Evolutionary conservation across 2,329 filamentous ascomycete genomes (phyloP).

Genomic region (Alternaria tenuissima): DNA sequence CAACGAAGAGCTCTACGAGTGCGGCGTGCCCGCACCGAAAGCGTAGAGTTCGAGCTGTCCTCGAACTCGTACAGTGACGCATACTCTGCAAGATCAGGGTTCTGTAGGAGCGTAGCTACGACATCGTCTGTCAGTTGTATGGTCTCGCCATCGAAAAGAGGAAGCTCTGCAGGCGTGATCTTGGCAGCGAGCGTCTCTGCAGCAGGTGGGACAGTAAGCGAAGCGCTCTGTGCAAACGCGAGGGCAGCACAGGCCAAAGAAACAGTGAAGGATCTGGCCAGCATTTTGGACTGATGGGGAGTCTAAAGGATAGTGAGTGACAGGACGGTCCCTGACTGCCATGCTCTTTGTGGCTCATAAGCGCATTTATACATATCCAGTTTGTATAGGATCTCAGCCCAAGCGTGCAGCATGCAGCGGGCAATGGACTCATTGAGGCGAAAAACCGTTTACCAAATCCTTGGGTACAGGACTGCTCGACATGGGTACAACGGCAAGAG

Average conservation of each 20-base stretch:
- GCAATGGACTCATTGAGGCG: neutral
- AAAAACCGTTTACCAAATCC: neutral
- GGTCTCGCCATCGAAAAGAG: slow-evolving; percentile 31
- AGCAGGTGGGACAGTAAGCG: slow-evolving; percentile 34
- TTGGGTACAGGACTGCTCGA: neutral
- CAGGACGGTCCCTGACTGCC: neutral
- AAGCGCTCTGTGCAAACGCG: slow-evolving; percentile 26
- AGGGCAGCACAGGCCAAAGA: slow-evolving; percentile 26
- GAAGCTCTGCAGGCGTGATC: slow-evolving; percentile 29
- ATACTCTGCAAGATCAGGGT: slow-evolving; percentile 27
- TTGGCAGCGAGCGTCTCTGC: slow-evolving; percentile 33
- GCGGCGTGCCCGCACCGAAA: slow-evolving; percentile 16
- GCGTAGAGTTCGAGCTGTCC: slow-evolving; percentile 24
- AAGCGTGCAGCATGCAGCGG: neutral
- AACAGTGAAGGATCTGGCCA: slow-evolving; percentile 21
- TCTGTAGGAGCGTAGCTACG: slow-evolving; percentile 27
- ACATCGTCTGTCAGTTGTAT: slow-evolving; percentile 39
- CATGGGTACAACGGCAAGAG: neutral
- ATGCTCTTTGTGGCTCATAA: neutral
- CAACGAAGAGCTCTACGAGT: slow-evolving; percentile 25
- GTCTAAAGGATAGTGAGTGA: neutral
- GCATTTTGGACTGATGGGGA: slow-evolving; percentile 21
- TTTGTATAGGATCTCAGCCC: neutral
- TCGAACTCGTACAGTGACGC: slow-evolving; percentile 50
- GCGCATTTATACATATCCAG: neutral